These are phyloP conservation scores for Penicillium odoratum DNA, from an alignment of 495 filamentous ascomycete species.

Conservation along the genomic window DNA sequence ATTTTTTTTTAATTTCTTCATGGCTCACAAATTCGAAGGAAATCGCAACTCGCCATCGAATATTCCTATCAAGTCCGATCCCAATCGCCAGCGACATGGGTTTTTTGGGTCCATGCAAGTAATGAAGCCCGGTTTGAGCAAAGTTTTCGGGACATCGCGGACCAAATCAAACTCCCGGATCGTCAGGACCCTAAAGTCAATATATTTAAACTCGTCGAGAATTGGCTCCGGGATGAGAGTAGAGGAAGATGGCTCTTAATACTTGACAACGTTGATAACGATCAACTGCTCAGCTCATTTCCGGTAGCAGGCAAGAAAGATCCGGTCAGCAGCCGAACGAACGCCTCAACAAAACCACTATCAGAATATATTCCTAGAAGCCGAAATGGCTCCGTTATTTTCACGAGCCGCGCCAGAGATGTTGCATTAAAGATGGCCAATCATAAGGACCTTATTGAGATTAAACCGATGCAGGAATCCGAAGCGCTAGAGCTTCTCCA, in stretches of 20 bases:
- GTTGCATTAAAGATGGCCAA: not conserved
- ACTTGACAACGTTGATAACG: conserved; percentile 6
- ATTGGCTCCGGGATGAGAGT: conserved; percentile 29
- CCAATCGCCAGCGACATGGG: conserved; percentile 40
- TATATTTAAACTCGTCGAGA: conserved; percentile 40
- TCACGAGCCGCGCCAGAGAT: conserved; percentile 12
- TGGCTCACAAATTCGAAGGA: conserved; percentile 18
- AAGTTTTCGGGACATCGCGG: conserved; percentile 38
- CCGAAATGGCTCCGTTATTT: conserved; percentile 17
- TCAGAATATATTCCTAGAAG: conserved; percentile 3
- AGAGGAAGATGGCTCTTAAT: conserved; percentile 7
- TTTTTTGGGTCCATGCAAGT: conserved; percentile 53
- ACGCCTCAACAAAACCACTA: conserved; percentile 2
- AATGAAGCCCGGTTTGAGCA: conserved; percentile 39
- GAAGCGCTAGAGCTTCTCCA: conserved; percentile 6
- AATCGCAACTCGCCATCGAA: conserved; percentile 41
- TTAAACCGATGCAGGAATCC: not conserved
- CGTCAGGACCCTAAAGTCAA: conserved; percentile 36
- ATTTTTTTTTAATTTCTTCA: too few species aligned
- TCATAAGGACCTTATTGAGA: conserved; percentile 1
- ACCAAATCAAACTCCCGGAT: conserved; percentile 33
- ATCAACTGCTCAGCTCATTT: conserved; percentile 22
- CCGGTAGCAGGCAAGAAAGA: conserved; percentile 1
- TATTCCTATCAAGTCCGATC: conserved; percentile 34
- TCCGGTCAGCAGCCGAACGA: not conserved